phyloP scores from a whole-genome alignment of 129 eudicot species.

The Helichrysum umbraculigerum region DNA sequence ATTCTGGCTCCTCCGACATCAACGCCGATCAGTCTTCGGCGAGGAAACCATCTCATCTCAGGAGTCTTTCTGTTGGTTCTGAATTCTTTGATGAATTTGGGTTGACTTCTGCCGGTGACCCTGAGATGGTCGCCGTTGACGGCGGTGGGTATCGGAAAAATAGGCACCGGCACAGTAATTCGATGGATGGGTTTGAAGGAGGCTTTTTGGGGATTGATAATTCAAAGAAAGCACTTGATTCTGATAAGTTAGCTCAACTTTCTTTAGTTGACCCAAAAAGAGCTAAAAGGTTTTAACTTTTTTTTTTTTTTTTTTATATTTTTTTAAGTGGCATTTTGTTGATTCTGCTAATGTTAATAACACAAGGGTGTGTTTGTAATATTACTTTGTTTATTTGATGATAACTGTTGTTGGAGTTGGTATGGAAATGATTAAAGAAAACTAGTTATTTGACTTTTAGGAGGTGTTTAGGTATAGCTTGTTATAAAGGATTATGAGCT shows the following conservation, averaged over 20 bases:
- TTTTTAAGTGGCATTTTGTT: neutral
- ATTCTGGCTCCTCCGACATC: conserved; percentile 37
- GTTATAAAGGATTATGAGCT: too few relatives aligned
- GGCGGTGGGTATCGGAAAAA: neutral
- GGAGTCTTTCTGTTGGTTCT: conserved; percentile 84
- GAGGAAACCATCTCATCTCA: conserved; percentile 37
- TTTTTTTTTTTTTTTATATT: neutral
- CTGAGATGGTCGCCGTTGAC: conserved; percentile 4
- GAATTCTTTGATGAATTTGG: conserved; percentile 67
- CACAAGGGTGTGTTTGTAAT: neutral
- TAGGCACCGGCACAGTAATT: conserved; percentile 57
- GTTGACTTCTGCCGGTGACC: conserved; percentile 24
- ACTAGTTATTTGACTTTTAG: neutral
- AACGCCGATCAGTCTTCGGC: conserved; percentile 24
- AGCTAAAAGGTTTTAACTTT: conserved; percentile 66
- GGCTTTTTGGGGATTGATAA: conserved; percentile 35
- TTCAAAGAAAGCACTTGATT: conserved; percentile 62
- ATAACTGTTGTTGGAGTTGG: neutral
- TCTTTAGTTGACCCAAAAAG: conserved; percentile 83
- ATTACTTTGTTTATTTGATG: neutral
- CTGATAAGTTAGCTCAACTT: conserved; percentile 77
- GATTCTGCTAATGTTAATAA: neutral
- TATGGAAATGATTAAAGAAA: neutral
- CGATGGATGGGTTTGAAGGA: conserved; percentile 72
- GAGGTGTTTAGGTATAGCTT: too few relatives aligned